Percentiles rank a stretch among this genome's conserved stretches.
These are phyloP conservation scores for Calvatia gigantea DNA, from an alignment of 768 basidiomycete genomes.

Conservation along the genomic window DNA sequence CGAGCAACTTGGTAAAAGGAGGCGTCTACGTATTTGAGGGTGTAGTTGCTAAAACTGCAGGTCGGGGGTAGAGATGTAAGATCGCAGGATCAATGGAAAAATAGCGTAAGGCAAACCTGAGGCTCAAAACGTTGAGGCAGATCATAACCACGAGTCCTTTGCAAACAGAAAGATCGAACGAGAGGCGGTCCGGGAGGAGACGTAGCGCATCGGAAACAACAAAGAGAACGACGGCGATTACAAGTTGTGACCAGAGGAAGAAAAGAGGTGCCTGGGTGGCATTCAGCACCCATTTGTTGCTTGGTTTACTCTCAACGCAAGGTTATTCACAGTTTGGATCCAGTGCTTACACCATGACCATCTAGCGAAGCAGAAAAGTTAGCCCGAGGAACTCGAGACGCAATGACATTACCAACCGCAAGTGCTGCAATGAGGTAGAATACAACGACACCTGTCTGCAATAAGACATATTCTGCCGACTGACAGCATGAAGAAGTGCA, in stretches of 20 bases:
- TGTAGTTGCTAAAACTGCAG: slow-evolving; percentile 81
- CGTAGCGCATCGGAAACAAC: slow-evolving; percentile 57
- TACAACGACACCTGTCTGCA: slow-evolving; percentile 73
- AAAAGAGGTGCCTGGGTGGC: slow-evolving; percentile 73
- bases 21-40: slow-evolving; percentile 90
- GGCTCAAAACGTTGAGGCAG: slow-evolving; percentile 72
- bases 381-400: not conserved
- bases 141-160: slow-evolving; percentile 78
- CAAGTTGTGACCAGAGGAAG: slow-evolving; percentile 79
- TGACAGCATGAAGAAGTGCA: not conserved
- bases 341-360: slow-evolving; percentile 79
- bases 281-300: slow-evolving; percentile 91
- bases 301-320: slow-evolving; percentile 26
- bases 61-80: not conserved
- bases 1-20: slow-evolving; percentile 96
- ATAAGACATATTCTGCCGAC: slow-evolving; percentile 1
- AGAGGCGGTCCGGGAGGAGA: slow-evolving; percentile 63
- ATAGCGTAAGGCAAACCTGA: slow-evolving; percentile 50
- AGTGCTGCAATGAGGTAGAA: slow-evolving; percentile 91
- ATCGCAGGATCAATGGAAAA: not conserved
- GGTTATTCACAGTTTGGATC: not conserved
- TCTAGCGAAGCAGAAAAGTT: slow-evolving; percentile 39
- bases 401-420: slow-evolving; percentile 52
- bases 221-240: slow-evolving; percentile 79
- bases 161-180: slow-evolving; percentile 59